phyloP scores from a whole-genome alignment of 257 asterid species.

The Forsythia suspensa region DNA sequence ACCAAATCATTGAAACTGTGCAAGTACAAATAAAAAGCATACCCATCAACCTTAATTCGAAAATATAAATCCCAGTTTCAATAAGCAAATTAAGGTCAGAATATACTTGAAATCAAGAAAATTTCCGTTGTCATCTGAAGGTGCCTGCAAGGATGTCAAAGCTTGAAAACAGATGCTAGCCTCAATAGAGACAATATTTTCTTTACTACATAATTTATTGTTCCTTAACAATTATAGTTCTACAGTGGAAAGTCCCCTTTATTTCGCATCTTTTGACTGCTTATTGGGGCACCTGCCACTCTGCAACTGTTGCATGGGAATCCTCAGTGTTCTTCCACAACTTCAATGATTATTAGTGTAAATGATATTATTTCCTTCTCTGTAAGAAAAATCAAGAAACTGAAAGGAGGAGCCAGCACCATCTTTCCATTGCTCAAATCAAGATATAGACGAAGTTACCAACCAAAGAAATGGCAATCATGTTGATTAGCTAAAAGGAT shows the following conservation, averaged over 20 bases:
- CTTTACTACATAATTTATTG: background rate
- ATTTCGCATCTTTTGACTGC: background rate
- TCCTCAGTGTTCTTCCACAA: background rate
- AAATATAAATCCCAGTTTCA: background rate
- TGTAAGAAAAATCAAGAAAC: background rate
- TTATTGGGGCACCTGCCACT: background rate
- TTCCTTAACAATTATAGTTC: background rate
- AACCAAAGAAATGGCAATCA: background rate
- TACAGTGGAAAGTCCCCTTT: background rate
- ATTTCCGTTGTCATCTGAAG: background rate
- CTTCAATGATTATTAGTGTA: background rate
- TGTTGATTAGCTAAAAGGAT: background rate
- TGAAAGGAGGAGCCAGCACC: background rate
- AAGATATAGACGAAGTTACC: background rate
- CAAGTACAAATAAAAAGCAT: background rate
- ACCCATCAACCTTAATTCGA: background rate
- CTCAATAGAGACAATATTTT: background rate
- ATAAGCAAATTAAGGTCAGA: background rate
- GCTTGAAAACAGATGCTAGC: background rate
- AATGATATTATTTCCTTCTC: background rate
- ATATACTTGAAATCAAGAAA: background rate
- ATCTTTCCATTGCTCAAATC: background rate
- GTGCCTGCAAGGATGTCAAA: background rate
- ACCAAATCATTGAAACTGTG: slow-evolving; percentile 85
- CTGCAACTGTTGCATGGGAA: background rate